Percentiles rank a stretch among this genome's conserved stretches.
phyloP scores from a whole-genome alignment of 1,139 yeast genomes.

The Debaryomyces nepalensis region DNA sequence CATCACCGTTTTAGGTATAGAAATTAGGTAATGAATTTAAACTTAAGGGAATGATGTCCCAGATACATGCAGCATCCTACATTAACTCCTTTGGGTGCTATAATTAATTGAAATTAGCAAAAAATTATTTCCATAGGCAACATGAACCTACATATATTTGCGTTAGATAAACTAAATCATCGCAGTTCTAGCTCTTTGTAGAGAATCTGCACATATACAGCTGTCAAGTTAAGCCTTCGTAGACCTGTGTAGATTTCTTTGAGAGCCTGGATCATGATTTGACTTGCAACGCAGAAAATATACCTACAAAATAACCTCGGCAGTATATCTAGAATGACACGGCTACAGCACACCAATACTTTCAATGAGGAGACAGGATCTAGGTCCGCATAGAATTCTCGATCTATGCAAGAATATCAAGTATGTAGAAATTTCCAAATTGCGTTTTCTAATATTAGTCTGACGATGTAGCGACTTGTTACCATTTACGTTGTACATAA shows the following conservation, averaged over 20 bases:
- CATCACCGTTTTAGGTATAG: constrained; percentile 16
- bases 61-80: background rate
- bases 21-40: background rate
- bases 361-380: too few species aligned
- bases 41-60: background rate
- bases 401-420: too few species aligned
- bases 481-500: too few species aligned
- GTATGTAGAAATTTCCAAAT: too few species aligned
- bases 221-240: background rate
- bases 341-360: too few species aligned
- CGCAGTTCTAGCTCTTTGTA: background rate
- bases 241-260: background rate
- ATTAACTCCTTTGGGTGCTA: constrained; percentile 3
- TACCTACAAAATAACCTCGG: too few species aligned
- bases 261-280: constrained; percentile 3
- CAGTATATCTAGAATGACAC: too few species aligned
- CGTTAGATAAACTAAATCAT: background rate
- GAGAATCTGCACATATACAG: background rate
- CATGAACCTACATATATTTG: background rate
- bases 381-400: too few species aligned
- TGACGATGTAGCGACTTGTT: too few species aligned
- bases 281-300: too few species aligned
- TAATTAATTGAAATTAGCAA: background rate
- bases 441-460: too few species aligned
- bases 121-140: background rate